These are phyloP conservation scores for Ceratobasidium sp. DNA, from an alignment of 1,284 basidiomycete species.

Conservation along the genomic window DNA sequence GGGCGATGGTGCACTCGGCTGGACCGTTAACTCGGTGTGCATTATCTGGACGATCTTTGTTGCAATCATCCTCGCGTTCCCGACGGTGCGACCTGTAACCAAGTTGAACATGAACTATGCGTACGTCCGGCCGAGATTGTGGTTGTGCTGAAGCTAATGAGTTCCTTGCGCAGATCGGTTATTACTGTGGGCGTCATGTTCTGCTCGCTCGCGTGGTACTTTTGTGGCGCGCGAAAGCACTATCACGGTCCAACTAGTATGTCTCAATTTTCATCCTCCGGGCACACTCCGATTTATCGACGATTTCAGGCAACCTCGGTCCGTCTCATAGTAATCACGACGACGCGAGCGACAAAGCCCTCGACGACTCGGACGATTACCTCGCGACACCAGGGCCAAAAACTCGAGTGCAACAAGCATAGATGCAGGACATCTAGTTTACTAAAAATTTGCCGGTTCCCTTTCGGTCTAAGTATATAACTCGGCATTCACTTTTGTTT, in stretches of 20 bases:
- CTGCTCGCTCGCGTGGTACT: constrained; percentile 58
- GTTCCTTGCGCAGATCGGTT: constrained; percentile 49
- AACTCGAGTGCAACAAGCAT: constrained; percentile 19
- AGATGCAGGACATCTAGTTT: not conserved
- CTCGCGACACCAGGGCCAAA: constrained; percentile 8
- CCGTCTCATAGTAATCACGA: constrained; percentile 2
- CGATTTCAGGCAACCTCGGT: constrained; percentile 26
- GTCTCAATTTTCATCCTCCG: not conserved
- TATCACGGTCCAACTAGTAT: constrained; percentile 57
- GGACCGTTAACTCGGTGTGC: constrained; percentile 71
- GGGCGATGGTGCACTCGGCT: constrained; percentile 76
- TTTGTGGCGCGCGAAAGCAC: constrained; percentile 56
- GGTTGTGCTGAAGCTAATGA: constrained; percentile 59
- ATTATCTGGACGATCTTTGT: constrained; percentile 62
- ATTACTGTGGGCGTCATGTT: constrained; percentile 57
- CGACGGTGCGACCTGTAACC: constrained; percentile 76
- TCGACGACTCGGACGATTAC: constrained; percentile 2
- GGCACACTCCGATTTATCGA: not conserved
- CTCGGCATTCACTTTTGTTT: not conserved
- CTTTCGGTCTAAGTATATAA: not conserved
- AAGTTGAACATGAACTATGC: constrained; percentile 81
- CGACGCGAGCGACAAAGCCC: constrained; percentile 9
- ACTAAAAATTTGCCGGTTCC: not conserved
- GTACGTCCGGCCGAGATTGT: constrained; percentile 66
- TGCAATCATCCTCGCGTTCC: constrained; percentile 71